Evolutionary conservation across 129 eudicot genomes (phyloP).

Genomic region (Erigeron canadensis): DNA sequence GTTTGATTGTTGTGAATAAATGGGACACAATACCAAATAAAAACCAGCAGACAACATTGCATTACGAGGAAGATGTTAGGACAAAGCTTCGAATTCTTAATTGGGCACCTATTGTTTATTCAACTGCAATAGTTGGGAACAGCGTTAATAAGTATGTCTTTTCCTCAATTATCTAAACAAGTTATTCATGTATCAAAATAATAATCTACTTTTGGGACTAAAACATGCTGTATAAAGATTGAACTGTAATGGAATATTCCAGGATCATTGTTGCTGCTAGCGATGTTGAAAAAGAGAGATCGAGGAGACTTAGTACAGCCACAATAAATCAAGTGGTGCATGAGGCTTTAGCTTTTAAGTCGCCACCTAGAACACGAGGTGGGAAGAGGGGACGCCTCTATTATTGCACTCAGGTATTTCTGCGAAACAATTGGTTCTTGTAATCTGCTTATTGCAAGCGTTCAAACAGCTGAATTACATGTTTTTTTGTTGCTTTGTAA

Average conservation of each 20-base stretch:
- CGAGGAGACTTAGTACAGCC: slow-evolving; percentile 90
- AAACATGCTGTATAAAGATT: not conserved
- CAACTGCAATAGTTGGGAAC: slow-evolving; percentile 83
- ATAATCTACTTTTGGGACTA: not conserved
- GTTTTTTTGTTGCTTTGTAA: slow-evolving; percentile 4
- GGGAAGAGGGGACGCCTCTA: slow-evolving; percentile 93
- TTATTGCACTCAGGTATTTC: slow-evolving; percentile 91
- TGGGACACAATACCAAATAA: slow-evolving; percentile 99
- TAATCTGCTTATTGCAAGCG: not conserved
- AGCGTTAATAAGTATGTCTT: slow-evolving; percentile 75
- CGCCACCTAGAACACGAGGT: slow-evolving; percentile 97
- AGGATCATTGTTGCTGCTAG: slow-evolving; percentile 89
- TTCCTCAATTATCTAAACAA: not conserved
- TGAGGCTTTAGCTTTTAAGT: slow-evolving; percentile 92
- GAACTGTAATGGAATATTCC: slow-evolving; percentile 16
- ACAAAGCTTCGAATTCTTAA: slow-evolving; percentile 80
- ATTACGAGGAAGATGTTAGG: slow-evolving; percentile 94
- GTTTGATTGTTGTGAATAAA: slow-evolving; percentile 94
- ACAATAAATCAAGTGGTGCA: slow-evolving; percentile 80
- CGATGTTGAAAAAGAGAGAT: slow-evolving; percentile 89
- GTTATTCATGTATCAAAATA: not conserved
- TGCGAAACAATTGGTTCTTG: not conserved
- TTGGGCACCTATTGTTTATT: slow-evolving; percentile 98
- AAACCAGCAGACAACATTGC: slow-evolving; percentile 74
- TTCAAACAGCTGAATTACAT: not conserved